These are phyloP conservation scores for Cryptococcus wingfieldii DNA, from an alignment of 1,284 basidiomycete genomes.

Conservation along the genomic window DNA sequence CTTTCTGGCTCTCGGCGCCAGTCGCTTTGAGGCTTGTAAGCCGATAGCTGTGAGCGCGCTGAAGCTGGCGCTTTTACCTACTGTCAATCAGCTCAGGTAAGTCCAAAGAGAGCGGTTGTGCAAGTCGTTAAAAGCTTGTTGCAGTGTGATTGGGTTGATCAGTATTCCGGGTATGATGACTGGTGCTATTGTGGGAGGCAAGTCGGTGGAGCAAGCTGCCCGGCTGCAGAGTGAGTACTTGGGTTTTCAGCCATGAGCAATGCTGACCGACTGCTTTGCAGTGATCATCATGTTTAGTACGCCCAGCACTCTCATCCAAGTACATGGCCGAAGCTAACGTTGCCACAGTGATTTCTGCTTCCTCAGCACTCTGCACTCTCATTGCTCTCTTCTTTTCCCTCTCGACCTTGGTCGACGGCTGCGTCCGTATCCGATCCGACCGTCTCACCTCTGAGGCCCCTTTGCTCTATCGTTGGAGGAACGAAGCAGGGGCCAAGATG, in stretches of 20 bases:
- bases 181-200: conserved; percentile 77
- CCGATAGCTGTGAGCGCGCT: conserved; percentile 72
- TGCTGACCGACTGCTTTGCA: conserved; percentile 10
- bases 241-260: neutral
- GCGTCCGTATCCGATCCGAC: conserved; percentile 67
- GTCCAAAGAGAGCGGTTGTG: conserved; percentile 14
- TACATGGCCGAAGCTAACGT: neutral
- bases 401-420: conserved; percentile 60
- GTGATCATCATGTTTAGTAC: conserved; percentile 78
- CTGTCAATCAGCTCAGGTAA: conserved; percentile 78
- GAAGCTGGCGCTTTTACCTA: conserved; percentile 70
- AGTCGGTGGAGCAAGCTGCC: conserved; percentile 75
- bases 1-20: conserved; percentile 74
- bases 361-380: conserved; percentile 65
- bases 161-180: conserved; percentile 72
- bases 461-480: conserved; percentile 52
- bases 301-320: conserved; percentile 1
- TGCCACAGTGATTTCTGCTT: conserved; percentile 62
- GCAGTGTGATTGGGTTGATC: conserved; percentile 73
- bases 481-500: conserved; percentile 30
- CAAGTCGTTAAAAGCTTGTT: neutral
- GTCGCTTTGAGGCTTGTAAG: conserved; percentile 70
- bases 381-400: conserved; percentile 61
- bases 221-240: conserved; percentile 60
- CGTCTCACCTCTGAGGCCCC: conserved; percentile 58